Percentiles rank a stretch among this genome's conserved stretches.
Evolutionary conservation across 768 basidiomycete species (phyloP).

Genomic region (Ramaria sp.): DNA sequence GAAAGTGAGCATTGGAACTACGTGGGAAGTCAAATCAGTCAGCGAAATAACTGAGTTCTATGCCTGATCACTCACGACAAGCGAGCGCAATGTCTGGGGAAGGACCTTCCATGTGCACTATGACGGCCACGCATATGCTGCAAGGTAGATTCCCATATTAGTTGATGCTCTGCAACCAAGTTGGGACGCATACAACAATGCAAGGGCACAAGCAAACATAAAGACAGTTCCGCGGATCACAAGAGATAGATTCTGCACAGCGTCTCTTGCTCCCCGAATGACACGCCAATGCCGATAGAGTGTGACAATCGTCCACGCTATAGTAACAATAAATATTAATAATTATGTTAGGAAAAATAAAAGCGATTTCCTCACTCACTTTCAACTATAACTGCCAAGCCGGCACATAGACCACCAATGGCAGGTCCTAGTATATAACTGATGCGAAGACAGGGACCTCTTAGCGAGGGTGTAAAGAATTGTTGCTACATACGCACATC

Average conservation of each 20-base stretch:
- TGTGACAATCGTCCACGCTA: background rate
- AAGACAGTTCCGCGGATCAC: background rate
- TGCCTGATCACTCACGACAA: background rate
- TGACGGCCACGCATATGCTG: background rate
- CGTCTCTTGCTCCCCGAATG: background rate
- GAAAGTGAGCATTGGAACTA: background rate
- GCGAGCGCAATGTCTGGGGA: background rate
- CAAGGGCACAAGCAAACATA: background rate
- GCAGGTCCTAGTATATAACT: background rate
- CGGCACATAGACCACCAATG: background rate
- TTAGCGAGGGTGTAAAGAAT: background rate
- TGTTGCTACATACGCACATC: background rate
- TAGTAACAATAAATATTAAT: background rate
- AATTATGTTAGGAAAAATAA: background rate
- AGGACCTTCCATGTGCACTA: background rate
- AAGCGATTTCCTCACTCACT: background rate
- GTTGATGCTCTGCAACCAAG: background rate
- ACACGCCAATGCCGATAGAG: background rate
- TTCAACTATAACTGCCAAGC: background rate
- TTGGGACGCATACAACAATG: background rate
- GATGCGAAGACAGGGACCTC: background rate
- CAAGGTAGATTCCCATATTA: background rate
- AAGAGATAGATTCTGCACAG: background rate
- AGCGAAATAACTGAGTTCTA: no score
- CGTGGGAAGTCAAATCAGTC: background rate